Conservation (phyloP, 2,329 filamentous ascomycete genomes). For the Aciculosporium take region DNA sequence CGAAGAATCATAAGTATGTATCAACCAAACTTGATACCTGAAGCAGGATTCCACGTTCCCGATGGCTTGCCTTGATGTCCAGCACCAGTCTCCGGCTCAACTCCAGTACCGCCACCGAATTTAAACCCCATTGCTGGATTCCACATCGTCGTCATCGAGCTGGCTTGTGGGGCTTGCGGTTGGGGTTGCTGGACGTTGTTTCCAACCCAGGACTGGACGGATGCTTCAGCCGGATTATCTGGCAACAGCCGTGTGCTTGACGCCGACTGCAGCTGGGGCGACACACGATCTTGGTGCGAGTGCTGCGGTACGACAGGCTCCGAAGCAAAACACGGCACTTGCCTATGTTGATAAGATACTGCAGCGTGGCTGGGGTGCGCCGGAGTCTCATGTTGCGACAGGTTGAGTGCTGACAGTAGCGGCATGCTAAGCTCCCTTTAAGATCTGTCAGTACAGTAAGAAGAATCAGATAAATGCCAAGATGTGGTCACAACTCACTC, state of each 20-base stretch:
- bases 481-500: conserved; percentile 36
- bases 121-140: conserved; percentile 68
- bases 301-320: conserved; percentile 5
- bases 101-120: conserved; percentile 39
- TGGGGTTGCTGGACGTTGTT: conserved; percentile 41
- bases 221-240: conserved; percentile 28
- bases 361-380: conserved; percentile 5
- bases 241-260: conserved; percentile 15
- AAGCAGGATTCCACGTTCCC: conserved; percentile 44
- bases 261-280: conserved; percentile 8
- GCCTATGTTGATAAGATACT: conserved; percentile 6
- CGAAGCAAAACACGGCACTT: conserved; percentile 8
- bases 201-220: conserved; percentile 45
- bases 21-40: conserved; percentile 42
- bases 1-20: neutral
- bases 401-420: conserved; percentile 30
- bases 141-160: conserved; percentile 37
- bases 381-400: conserved; percentile 15
- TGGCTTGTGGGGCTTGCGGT: conserved; percentile 30
- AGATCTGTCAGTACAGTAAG: neutral
- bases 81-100: conserved; percentile 11
- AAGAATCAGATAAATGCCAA: neutral
- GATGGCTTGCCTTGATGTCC: conserved; percentile 12
- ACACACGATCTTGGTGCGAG: neutral
- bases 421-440: conserved; percentile 38